These are phyloP conservation scores for Ustilago sp. DNA, from an alignment of 1,284 basidiomycete species.

Conservation along the genomic window DNA sequence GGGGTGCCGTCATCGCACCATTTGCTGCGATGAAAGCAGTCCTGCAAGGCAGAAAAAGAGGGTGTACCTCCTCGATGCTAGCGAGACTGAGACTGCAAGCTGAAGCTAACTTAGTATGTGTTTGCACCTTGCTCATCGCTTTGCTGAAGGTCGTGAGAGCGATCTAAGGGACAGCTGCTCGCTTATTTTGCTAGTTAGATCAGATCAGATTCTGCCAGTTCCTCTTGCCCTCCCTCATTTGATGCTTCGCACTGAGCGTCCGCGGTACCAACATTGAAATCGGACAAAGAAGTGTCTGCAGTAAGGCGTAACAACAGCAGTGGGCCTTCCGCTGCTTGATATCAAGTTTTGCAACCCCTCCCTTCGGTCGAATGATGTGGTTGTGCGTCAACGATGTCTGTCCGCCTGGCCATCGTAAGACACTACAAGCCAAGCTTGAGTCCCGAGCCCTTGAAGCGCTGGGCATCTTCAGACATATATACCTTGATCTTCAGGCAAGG, in stretches of 20 bases:
- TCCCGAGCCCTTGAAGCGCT: background rate
- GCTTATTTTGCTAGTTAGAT: constrained; percentile 6
- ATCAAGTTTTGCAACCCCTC: background rate
- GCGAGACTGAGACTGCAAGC: background rate
- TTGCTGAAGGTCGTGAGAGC: background rate
- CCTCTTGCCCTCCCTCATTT: background rate
- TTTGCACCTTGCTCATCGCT: background rate
- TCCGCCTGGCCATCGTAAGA: background rate
- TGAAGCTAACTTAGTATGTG: background rate
- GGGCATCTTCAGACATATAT: constrained; percentile 6
- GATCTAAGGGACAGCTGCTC: constrained; percentile 14
- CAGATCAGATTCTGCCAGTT: constrained; percentile 12
- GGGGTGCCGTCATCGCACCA: constrained; percentile 40
- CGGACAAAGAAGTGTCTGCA: background rate
- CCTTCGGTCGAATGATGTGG: background rate
- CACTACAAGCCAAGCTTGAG: background rate
- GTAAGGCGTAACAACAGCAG: constrained; percentile 2
- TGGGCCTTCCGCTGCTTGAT: background rate
- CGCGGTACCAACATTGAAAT: background rate
- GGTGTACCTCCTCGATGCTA: background rate
- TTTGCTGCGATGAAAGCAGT: constrained; percentile 1
- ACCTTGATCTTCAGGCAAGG: background rate
- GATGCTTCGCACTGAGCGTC: background rate
- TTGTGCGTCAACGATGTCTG: background rate
- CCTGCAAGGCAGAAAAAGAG: constrained; percentile 12